Conservation (phyloP, 2,329 filamentous ascomycete species). For the Xylariaceae sp. region DNA sequence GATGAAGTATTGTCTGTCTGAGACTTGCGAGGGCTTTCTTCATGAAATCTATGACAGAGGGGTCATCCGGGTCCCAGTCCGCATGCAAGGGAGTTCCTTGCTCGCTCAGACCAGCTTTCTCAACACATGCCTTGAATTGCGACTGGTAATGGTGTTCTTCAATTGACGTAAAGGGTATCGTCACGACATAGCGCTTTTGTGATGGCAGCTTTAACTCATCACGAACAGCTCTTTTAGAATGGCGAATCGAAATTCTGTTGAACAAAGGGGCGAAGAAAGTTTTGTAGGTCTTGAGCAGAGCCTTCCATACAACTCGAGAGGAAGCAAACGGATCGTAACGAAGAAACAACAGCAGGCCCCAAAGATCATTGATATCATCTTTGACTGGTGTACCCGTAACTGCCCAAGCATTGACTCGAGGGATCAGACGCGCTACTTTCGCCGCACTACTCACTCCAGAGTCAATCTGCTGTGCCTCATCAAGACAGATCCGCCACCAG, state of each 20-base stretch:
- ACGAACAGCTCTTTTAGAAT: constrained; percentile 83
- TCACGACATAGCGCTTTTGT: constrained; percentile 87
- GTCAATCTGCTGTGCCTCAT: constrained; percentile 92
- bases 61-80: constrained; percentile 70
- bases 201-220: constrained; percentile 79
- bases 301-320: constrained; percentile 69
- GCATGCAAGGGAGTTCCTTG: constrained; percentile 67
- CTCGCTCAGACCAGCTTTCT: constrained; percentile 68
- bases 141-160: constrained; percentile 89
- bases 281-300: constrained; percentile 67
- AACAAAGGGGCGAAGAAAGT: constrained; percentile 74
- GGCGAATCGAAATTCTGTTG: constrained; percentile 74
- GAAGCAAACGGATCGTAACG: constrained; percentile 78
- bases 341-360: constrained; percentile 82
- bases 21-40: constrained; percentile 78
- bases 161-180: constrained; percentile 85
- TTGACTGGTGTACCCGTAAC: constrained; percentile 90
- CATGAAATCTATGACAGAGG: constrained; percentile 71
- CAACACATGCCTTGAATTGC: constrained; percentile 77
- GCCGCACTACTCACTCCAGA: constrained; percentile 86
- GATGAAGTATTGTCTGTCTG: constrained; percentile 84
- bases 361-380: constrained; percentile 77
- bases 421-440: constrained; percentile 78
- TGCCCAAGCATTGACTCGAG: constrained; percentile 87
- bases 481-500: constrained; percentile 85